A percentile compares a stretch with the other conserved stretches of the same genome.
phyloP scores from a whole-genome alignment of 164 flowering plant species.

The Aristolochia contorta region DNA sequence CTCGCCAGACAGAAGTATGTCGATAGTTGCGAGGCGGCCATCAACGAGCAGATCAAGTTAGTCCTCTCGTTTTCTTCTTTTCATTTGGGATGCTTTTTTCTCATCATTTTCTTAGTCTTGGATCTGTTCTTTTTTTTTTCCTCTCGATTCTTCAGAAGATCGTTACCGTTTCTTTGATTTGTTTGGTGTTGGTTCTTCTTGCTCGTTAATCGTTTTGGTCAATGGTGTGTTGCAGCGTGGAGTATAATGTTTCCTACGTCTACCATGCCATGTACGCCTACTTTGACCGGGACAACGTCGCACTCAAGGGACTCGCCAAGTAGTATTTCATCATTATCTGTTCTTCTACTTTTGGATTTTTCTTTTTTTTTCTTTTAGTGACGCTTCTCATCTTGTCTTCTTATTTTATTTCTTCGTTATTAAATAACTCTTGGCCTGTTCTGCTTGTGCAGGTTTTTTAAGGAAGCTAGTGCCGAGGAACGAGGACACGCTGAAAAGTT shows the following conservation, averaged over 20 bases:
- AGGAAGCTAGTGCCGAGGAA: slow-evolving; percentile 85
- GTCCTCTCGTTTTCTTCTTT: not conserved
- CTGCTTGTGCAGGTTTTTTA: slow-evolving; percentile 53
- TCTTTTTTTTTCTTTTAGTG: no score
- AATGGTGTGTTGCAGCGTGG: slow-evolving; percentile 53
- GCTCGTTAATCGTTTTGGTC: not conserved
- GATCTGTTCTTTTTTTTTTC: not conserved
- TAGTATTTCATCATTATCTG: slow-evolving; percentile 11
- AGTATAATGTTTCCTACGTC: slow-evolving; percentile 83
- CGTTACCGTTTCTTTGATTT: no score
- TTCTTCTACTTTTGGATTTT: not conserved
- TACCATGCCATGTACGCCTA: slow-evolving; percentile 92
- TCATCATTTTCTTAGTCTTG: not conserved
- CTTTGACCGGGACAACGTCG: slow-evolving; percentile 92
- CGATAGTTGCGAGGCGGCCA: slow-evolving; percentile 55
- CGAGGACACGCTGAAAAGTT: slow-evolving; percentile 85
- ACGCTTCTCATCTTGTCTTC: not conserved
- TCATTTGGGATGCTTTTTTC: not conserved
- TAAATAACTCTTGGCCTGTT: not conserved
- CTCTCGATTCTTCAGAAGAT: no score
- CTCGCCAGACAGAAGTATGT: slow-evolving; percentile 66
- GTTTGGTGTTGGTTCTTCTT: no score
- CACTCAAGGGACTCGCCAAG: slow-evolving; percentile 90
- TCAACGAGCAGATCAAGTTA: slow-evolving; percentile 90
- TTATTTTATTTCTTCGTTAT: not conserved